Percentiles rank a stretch among this genome's conserved stretches.
These are phyloP conservation scores for Pichia sp. DNA, from an alignment of 1,139 yeast genomes.

Conservation along the genomic window DNA sequence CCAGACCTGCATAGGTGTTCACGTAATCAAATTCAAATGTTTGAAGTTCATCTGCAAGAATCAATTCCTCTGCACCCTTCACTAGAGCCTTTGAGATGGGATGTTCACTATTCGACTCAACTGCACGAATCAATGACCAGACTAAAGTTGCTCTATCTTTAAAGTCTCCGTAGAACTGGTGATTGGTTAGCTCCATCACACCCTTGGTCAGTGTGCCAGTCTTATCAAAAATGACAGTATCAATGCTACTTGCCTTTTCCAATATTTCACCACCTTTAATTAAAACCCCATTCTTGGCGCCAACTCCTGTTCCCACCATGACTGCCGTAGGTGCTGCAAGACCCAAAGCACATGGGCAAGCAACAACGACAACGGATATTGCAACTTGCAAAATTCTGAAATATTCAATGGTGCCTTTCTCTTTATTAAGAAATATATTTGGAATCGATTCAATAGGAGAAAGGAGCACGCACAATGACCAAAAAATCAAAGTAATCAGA, in stretches of 20 bases:
- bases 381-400: slow-evolving; percentile 58
- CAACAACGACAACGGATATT: slow-evolving; percentile 93
- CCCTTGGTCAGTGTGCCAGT: slow-evolving; percentile 95
- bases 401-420: slow-evolving; percentile 47
- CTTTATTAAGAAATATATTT: slow-evolving; percentile 43
- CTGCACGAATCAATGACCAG: slow-evolving; percentile 57
- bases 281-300: slow-evolving; percentile 82
- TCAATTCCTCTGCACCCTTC: slow-evolving; percentile 27
- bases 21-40: slow-evolving; percentile 29
- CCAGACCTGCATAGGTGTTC: slow-evolving; percentile 60
- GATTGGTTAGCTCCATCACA: slow-evolving; percentile 40
- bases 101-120: slow-evolving; percentile 76
- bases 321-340: slow-evolving; percentile 97
- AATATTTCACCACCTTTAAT: slow-evolving; percentile 91
- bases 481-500: slow-evolving; percentile 54
- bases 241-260: slow-evolving; percentile 62
- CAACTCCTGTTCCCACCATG: slow-evolving; percentile 98
- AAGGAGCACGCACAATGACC: slow-evolving; percentile 41
- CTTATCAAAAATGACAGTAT: slow-evolving; percentile 79
- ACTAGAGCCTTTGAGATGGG: slow-evolving; percentile 75
- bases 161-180: slow-evolving; percentile 14
- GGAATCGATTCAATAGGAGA: slow-evolving; percentile 39
- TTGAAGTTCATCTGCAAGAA: slow-evolving; percentile 10
- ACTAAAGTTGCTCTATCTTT: slow-evolving; percentile 27
- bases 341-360: slow-evolving; percentile 97